Evolutionary conservation across 495 filamentous ascomycete species (phyloP).

Genomic region (Bombardia bombarda): DNA sequence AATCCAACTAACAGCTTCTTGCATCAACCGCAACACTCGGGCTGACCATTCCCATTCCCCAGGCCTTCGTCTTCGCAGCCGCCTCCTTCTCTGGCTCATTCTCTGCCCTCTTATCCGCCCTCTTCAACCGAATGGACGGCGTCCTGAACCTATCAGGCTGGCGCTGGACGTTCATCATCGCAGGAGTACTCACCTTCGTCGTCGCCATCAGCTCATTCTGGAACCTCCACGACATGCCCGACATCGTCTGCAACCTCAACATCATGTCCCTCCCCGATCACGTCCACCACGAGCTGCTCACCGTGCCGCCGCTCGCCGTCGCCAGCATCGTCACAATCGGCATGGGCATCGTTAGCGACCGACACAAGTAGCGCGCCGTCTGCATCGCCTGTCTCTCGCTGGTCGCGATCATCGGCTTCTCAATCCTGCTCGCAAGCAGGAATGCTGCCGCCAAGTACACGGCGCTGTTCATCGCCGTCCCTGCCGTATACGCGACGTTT

Average conservation of each 20-base stretch:
- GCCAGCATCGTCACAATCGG: slow-evolving; percentile 63
- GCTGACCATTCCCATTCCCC: slow-evolving; percentile 1
- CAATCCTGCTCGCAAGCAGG: slow-evolving; percentile 58
- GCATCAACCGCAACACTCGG: too few species aligned
- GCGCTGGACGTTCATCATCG: slow-evolving; percentile 74
- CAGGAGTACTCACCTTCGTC: slow-evolving; percentile 63
- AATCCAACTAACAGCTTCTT: too few species aligned
- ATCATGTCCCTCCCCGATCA: slow-evolving; percentile 41
- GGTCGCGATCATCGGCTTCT: slow-evolving; percentile 67
- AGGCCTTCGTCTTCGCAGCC: slow-evolving; percentile 79
- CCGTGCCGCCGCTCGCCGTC: slow-evolving; percentile 72
- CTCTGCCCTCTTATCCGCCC: slow-evolving; percentile 69
- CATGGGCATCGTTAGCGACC: slow-evolving; percentile 69
- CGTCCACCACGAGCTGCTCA: slow-evolving; percentile 64
- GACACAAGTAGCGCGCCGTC: slow-evolving; percentile 63
- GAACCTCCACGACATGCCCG: slow-evolving; percentile 80
- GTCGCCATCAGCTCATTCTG: slow-evolving; percentile 66
- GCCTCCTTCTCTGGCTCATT: slow-evolving; percentile 74
- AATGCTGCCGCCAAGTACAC: slow-evolving; percentile 60
- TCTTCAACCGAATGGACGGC: slow-evolving; percentile 64
- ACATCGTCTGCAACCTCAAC: slow-evolving; percentile 69
- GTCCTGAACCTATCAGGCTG: slow-evolving; percentile 62
- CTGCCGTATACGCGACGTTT: slow-evolving; percentile 63
- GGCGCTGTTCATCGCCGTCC: slow-evolving; percentile 50
- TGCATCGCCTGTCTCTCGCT: slow-evolving; percentile 63